Percentiles rank a stretch among this genome's conserved stretches.
These are phyloP conservation scores for Tetrapisispora namnaoensis DNA, from an alignment of 805 yeast genomes.

Conservation along the genomic window DNA sequence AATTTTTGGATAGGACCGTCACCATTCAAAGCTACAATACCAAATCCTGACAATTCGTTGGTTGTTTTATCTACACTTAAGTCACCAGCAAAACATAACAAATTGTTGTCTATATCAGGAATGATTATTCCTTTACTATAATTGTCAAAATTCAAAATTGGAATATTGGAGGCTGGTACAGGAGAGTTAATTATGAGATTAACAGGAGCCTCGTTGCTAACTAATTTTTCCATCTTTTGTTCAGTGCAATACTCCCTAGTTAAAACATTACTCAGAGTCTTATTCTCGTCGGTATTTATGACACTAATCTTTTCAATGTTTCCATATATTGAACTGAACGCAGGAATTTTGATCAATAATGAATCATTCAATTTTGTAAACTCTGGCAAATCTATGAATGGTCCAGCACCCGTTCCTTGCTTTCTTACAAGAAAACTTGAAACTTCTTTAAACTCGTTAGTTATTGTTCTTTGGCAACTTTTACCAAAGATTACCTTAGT, in stretches of 20 bases:
- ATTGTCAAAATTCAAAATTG: constrained; percentile 17
- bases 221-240: constrained; percentile 8
- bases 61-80: constrained; percentile 6
- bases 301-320: constrained; percentile 14
- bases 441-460: not conserved
- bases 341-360: constrained; percentile 15
- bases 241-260: constrained; percentile 6
- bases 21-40: constrained; percentile 26
- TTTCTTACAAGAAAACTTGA: constrained; percentile 12
- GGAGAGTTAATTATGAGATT: constrained; percentile 24
- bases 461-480: not conserved
- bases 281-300: constrained; percentile 7
- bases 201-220: constrained; percentile 17
- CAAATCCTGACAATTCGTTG: constrained; percentile 18
- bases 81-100: constrained; percentile 21
- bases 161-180: constrained; percentile 20
- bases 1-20: constrained; percentile 24
- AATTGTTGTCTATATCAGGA: constrained; percentile 11
- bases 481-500: too few relatives aligned
- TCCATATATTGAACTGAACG: constrained; percentile 15
- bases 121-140: constrained; percentile 16
- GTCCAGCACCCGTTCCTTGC: constrained; percentile 24
- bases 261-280: not conserved
- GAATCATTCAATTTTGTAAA: constrained; percentile 15
- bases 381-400: constrained; percentile 23